Evolutionary conservation across 2,329 filamentous ascomycete species (phyloP).

Genomic region (Chlorencoelia australis): DNA sequence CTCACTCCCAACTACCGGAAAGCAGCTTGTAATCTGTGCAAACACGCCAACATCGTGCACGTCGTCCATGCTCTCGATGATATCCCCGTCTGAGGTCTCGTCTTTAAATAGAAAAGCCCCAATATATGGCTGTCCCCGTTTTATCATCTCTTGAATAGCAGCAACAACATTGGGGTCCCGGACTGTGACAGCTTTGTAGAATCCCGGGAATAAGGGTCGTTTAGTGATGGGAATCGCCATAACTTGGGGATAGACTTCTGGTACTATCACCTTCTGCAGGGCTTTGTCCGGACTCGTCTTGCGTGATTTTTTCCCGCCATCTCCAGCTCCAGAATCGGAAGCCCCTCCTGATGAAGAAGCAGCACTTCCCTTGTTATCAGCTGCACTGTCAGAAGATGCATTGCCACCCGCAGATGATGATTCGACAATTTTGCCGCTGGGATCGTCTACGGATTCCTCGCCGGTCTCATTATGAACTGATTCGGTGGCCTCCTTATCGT

Average conservation of each 20-base stretch:
- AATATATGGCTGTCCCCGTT: slow-evolving; percentile 92
- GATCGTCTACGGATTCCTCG: slow-evolving; percentile 33
- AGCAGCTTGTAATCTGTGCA: slow-evolving; percentile 93
- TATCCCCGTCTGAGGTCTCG: slow-evolving; percentile 84
- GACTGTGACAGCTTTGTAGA: slow-evolving; percentile 98
- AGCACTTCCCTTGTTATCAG: slow-evolving; percentile 22
- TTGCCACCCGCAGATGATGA: slow-evolving; percentile 15
- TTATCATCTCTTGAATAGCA: slow-evolving; percentile 93
- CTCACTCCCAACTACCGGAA: slow-evolving; percentile 80
- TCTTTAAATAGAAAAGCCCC: slow-evolving; percentile 97
- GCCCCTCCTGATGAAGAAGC: slow-evolving; percentile 18
- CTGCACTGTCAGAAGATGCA: slow-evolving; percentile 19
- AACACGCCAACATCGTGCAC: slow-evolving; percentile 96
- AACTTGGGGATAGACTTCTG: slow-evolving; percentile 93
- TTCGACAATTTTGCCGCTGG: slow-evolving; percentile 19
- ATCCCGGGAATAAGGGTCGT: slow-evolving; percentile 88
- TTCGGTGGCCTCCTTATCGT: slow-evolving; percentile 28
- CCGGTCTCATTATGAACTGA: slow-evolving; percentile 30
- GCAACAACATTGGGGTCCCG: slow-evolving; percentile 83
- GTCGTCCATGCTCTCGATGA: slow-evolving; percentile 82
- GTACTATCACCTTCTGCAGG: slow-evolving; percentile 78
- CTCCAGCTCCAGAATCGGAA: slow-evolving; percentile 32
- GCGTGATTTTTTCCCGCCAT: slow-evolving; percentile 61
- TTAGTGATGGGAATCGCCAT: slow-evolving; percentile 95
- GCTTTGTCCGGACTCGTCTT: slow-evolving; percentile 61